Base-by-base conservation (phyloP, 345 rosid species). In the Heritiera fomes region DNA sequence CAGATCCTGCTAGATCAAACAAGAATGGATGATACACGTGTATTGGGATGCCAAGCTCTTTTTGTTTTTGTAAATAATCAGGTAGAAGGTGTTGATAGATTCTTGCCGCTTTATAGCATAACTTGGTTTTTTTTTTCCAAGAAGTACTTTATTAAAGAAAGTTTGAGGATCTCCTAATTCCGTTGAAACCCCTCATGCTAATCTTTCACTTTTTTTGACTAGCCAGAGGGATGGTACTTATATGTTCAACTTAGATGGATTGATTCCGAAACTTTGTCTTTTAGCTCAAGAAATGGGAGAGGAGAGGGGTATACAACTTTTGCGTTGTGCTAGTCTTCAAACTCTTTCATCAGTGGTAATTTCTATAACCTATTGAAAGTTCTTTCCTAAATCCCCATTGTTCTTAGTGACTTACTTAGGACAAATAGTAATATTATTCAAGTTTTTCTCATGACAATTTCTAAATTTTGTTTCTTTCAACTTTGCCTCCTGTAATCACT, bases 1-100 rank as follows among this genome's bases (percentile, higher is more conserved):
- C 90, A 90, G 80, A 86, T 90, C 76, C 91, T 91, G 66, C 81
- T 91, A 30, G 96, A 91, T 83, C 92, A 91, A 79, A 85, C 92
- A 62, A 77, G 89, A 68, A 58, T 82, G 75, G 90, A 86, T 50
- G 96, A 89, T 17, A 82, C 89, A 80, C 87, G 88, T 23, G 73
- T 87, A 17, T 83, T 90, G 80, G 92, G 93, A 46, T 91, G 96
- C 83, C 86, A 87, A 79, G 87, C 89, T 67, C 88, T 89, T 79
- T 89, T 85, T 82, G 94, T 89, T 76, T 91, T 91, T 82, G 92
- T 90, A 73, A 89, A 82, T 81, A 89, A 60, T 89, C 96, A 92
- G 92, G 96, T 92, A 80, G 66, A 83, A 72, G 43, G 49, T 82
- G 30, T 69, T 79, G 76, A 55, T 7, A 77, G 78, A 13, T 34